Conservation (phyloP, 2,329 filamentous ascomycete genomes). For the Clonostachys solani region DNA sequence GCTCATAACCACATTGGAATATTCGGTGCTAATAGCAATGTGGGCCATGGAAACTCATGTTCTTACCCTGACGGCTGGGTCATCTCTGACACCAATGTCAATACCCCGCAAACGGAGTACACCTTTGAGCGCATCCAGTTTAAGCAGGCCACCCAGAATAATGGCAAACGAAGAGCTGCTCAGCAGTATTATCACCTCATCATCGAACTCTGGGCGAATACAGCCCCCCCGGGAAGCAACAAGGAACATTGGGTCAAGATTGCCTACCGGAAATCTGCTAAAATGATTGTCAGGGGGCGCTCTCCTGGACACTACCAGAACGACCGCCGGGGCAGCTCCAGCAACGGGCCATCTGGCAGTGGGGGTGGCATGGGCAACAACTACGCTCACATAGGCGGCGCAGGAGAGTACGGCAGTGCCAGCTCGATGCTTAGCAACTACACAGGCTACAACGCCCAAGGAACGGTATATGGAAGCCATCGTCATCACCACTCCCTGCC, state of each 20-base stretch:
- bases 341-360: constrained; percentile 64
- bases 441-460: constrained; percentile 14
- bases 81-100: constrained; percentile 16
- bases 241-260: constrained; percentile 63
- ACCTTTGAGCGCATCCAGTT: constrained; percentile 90
- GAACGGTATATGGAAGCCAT: constrained; percentile 27
- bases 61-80: constrained; percentile 37
- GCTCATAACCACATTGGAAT: neutral
- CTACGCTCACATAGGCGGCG: constrained; percentile 7
- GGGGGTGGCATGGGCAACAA: constrained; percentile 52
- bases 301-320: constrained; percentile 79
- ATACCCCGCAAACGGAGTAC: constrained; percentile 45
- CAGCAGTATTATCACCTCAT: constrained; percentile 94
- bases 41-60: neutral
- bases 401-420: constrained; percentile 18
- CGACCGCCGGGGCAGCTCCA: constrained; percentile 62
- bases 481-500: constrained; percentile 46
- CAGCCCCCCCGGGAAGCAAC: constrained; percentile 43
- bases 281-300: constrained; percentile 82
- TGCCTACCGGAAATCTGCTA: constrained; percentile 68
- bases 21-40: neutral
- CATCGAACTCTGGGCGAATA: constrained; percentile 74
- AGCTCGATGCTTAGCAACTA: constrained; percentile 29
- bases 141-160: constrained; percentile 91
- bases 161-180: constrained; percentile 82